phyloP scores from a whole-genome alignment of 1,284 basidiomycete species.

The Cryptococcus jaspeensis region DNA sequence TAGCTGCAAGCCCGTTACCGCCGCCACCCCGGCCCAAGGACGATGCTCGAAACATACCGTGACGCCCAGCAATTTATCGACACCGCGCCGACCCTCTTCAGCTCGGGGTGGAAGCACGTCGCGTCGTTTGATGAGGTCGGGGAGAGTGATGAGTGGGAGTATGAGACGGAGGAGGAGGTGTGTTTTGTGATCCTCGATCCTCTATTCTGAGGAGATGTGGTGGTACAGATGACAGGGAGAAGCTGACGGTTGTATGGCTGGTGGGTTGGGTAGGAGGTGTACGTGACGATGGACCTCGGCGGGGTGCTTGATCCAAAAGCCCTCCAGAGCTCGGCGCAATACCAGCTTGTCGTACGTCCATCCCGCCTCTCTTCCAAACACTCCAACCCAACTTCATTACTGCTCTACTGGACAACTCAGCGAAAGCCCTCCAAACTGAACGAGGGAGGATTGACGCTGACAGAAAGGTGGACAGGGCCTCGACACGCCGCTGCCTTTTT shows the following conservation, averaged over 20 bases:
- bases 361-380: too few species aligned
- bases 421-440: neutral
- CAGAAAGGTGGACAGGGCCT: conserved; percentile 32
- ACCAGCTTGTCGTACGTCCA: conserved; percentile 46
- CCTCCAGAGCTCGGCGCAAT: conserved; percentile 35
- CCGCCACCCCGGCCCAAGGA: neutral
- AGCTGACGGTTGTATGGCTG: neutral
- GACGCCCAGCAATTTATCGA: neutral
- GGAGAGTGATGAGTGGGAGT: conserved; percentile 29
- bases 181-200: conserved; percentile 9
- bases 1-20: neutral
- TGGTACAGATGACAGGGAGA: neutral
- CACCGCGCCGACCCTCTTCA: conserved; percentile 18
- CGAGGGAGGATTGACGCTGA: neutral
- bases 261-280: conserved; percentile 27
- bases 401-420: too few species aligned
- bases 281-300: conserved; percentile 45
- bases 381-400: too few species aligned
- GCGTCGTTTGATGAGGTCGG: conserved; percentile 40
- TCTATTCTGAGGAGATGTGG: too few species aligned
- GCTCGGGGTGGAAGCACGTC: conserved; percentile 41
- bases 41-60: neutral
- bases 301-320: conserved; percentile 33
- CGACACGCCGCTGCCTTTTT: conserved; percentile 47
- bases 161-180: conserved; percentile 42